Evolutionary conservation across 177 flowering plant species (phyloP).

Genomic region (Vitis hybrid): DNA sequence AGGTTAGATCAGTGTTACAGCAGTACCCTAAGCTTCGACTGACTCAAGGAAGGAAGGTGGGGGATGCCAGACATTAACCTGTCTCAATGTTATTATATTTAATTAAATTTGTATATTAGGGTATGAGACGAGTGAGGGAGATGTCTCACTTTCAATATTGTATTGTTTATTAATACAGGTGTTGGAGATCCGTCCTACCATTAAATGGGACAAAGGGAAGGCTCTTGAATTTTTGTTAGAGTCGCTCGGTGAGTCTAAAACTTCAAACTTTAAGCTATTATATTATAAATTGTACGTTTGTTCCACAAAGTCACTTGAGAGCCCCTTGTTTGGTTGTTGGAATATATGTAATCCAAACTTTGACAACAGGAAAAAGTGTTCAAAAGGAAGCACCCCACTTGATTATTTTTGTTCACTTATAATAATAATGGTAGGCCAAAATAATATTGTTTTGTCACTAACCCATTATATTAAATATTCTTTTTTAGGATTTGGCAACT

Average conservation of each 20-base stretch:
- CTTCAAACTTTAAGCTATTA: background rate
- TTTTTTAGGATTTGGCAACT: conserved; percentile 55
- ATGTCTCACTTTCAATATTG: conserved; percentile 5
- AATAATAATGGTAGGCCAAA: no score
- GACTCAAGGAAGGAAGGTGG: conserved; percentile 76
- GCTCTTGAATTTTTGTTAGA: conserved; percentile 81
- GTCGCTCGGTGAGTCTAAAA: conserved; percentile 60
- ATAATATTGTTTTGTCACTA: conserved; percentile 6
- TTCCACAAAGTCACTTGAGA: background rate
- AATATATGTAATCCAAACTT: conserved; percentile 3
- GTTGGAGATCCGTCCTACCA: conserved; percentile 77
- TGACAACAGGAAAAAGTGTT: background rate
- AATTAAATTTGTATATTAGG: no score
- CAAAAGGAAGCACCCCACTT: background rate
- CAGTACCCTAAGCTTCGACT: conserved; percentile 70
- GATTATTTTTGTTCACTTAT: background rate
- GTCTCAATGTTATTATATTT: background rate
- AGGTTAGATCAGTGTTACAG: conserved; percentile 52
- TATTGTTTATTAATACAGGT: conserved; percentile 43
- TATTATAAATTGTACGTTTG: background rate
- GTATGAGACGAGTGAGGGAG: background rate
- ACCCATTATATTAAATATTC: conserved; percentile 1
- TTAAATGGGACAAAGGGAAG: conserved; percentile 92
- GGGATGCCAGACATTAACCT: background rate
- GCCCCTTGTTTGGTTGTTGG: conserved; percentile 1